A percentile compares a stretch with the other conserved stretches of the same genome.
Evolutionary conservation across 2,329 filamentous ascomycete species (phyloP).

Genomic region (Fusarium mundagurra): DNA sequence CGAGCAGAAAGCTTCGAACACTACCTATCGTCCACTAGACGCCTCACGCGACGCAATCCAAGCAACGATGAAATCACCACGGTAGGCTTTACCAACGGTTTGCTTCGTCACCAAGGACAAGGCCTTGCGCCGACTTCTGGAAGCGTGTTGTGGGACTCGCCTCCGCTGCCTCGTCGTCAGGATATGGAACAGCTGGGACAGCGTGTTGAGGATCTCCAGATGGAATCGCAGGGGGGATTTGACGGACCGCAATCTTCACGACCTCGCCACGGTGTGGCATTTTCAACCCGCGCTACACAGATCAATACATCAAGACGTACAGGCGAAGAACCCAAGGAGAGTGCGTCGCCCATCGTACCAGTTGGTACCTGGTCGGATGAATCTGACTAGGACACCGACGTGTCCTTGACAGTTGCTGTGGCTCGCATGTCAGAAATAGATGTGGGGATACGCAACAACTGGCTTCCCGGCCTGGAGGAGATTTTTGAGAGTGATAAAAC

Average conservation of each 20-base stretch:
- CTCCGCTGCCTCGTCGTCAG: background rate
- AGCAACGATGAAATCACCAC: background rate
- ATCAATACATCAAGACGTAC: no score
- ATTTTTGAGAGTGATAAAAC: rapidly evolving
- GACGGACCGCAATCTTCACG: rapidly evolving
- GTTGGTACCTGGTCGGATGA: background rate
- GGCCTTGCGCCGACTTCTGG: background rate
- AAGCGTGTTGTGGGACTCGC: no score
- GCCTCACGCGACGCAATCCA: background rate
- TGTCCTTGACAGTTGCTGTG: rapidly evolving
- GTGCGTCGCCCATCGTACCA: rapidly evolving
- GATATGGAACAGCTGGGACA: background rate
- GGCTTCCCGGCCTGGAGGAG: rapidly evolving
- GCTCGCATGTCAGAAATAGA: rapidly evolving
- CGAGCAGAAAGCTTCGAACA: background rate
- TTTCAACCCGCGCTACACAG: background rate
- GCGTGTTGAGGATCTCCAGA: background rate
- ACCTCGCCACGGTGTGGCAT: rapidly evolving
- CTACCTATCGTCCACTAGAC: background rate
- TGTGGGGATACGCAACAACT: rapidly evolving
- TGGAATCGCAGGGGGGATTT: rapidly evolving
- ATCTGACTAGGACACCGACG: rapidly evolving
- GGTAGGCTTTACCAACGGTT: background rate
- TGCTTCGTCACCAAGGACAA: background rate
- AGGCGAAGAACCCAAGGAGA: background rate